Evolutionary conservation across 352 stramenopile species (phyloP), one percentile per base, ranked within the genome.

Genomic region (Phytophthora pseudosyringae): DNA sequence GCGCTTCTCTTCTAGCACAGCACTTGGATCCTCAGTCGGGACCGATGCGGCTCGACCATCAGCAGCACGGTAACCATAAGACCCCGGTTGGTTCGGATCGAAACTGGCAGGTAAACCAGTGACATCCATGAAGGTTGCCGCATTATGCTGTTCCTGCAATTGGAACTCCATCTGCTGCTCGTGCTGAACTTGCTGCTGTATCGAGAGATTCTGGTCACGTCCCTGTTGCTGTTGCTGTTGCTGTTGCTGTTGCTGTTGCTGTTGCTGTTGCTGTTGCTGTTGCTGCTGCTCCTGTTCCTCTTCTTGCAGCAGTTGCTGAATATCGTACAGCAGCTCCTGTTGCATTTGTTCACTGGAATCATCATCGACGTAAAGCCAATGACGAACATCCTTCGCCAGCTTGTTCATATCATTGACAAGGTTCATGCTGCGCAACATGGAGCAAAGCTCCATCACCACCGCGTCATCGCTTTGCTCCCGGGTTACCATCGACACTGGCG

Each of bases 331-430:
- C 21, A 84, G 35, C 53, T 81, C 67, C 39, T 84, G 76, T 41
- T 84, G 76, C 76, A 84, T 84, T 45, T 72, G 70, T 31, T 82
- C 76, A 47, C 76, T 84, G 13, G 68, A 71, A 59, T 84, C 76
- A 60, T 78, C 73, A 43, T 84, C 73, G 10, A 69, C 56, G 44
- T 69, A 45, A 32, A 84, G 46, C 76, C 76, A 84, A 31, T 71
- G 57, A 8, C 68, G 76, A 9, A 84, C 25, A 47, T 84, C 73
- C n/a, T 78, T 80, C 3, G 63, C 57, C n/a, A 80, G 16, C 11
- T 54, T 64, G 40, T 69, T 62, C 39, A 76, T 65, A 50, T 81
- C 70, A 4, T 74, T 61, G 5, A 65, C 48, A 9, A 75, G 13
- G 3, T 58, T 64, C 9, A 71, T 52, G 28, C 68, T 74, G 15